phyloP scores from a whole-genome alignment of 2,329 filamentous ascomycete species.

The Corinectria fuckeliana region DNA sequence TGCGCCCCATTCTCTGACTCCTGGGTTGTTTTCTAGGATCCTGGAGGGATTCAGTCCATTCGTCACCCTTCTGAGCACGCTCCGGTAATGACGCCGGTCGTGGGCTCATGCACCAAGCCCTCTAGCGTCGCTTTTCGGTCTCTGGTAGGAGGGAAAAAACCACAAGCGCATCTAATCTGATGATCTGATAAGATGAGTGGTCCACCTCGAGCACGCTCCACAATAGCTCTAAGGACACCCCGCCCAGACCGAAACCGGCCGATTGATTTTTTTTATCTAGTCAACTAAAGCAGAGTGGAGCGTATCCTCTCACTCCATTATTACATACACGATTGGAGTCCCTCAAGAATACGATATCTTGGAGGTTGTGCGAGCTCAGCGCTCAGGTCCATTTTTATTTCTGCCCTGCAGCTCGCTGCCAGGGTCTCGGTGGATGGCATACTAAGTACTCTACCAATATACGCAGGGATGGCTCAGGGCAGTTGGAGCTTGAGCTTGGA shows the following conservation, averaged over 20 bases:
- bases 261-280: conserved; percentile 38
- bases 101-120: not conserved
- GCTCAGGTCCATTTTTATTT: not conserved
- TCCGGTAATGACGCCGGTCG: not conserved
- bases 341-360: conserved; percentile 5
- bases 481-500: not conserved
- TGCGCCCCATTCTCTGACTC: conserved; percentile 2
- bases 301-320: conserved; percentile 8
- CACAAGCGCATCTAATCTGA: conserved; percentile 49
- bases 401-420: not conserved
- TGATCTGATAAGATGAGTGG: conserved; percentile 52
- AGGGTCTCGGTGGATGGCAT: not conserved
- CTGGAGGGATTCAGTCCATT: not conserved
- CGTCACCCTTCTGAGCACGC: not conserved
- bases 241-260: conserved; percentile 32
- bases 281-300: conserved; percentile 19
- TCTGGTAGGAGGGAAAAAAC: conserved; percentile 5
- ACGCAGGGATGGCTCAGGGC: not conserved
- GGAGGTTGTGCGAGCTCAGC: not conserved
- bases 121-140: not conserved
- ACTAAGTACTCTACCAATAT: no score
- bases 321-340: conserved; percentile 26
- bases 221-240: conserved; percentile 18
- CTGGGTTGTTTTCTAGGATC: not conserved
- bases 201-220: conserved; percentile 5